Conservation (phyloP, 163 green algal species). For the Chlamydomonas reinhardtii region DNA sequence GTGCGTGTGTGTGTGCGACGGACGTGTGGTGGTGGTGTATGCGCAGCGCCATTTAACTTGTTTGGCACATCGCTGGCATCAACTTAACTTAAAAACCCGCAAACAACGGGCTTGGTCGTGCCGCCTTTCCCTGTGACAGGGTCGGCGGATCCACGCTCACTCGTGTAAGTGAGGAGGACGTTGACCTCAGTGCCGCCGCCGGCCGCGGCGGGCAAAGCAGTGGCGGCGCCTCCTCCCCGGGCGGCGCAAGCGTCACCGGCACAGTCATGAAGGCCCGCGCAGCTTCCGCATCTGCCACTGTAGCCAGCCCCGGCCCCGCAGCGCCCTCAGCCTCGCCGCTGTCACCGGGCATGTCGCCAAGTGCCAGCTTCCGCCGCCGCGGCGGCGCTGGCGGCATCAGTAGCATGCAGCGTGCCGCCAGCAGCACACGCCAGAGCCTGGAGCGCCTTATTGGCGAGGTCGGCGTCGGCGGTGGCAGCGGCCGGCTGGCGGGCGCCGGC, state of each 20-base stretch:
- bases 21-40: neutral
- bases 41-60: too few species aligned
- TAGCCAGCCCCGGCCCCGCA: neutral
- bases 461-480: neutral
- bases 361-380: neutral
- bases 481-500: neutral
- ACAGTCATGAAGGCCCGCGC: constrained; percentile 23
- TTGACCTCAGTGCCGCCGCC: neutral
- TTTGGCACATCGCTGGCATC: too few species aligned
- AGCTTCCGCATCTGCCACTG: neutral
- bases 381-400: neutral
- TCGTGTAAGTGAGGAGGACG: neutral
- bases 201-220: too few species aligned
- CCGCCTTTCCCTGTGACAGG: neutral
- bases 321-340: neutral
- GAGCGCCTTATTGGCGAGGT: constrained; percentile 7
- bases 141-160: neutral
- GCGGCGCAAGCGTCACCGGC: neutral
- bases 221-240: neutral
- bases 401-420: neutral
- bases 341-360: neutral
- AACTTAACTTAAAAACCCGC: too few species aligned
- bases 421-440: constrained; percentile 14
- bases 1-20: neutral
- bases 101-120: too few species aligned